Evolutionary conservation across 2,329 filamentous ascomycete genomes (phyloP).

Genomic region (Diplodia scrobiculata): DNA sequence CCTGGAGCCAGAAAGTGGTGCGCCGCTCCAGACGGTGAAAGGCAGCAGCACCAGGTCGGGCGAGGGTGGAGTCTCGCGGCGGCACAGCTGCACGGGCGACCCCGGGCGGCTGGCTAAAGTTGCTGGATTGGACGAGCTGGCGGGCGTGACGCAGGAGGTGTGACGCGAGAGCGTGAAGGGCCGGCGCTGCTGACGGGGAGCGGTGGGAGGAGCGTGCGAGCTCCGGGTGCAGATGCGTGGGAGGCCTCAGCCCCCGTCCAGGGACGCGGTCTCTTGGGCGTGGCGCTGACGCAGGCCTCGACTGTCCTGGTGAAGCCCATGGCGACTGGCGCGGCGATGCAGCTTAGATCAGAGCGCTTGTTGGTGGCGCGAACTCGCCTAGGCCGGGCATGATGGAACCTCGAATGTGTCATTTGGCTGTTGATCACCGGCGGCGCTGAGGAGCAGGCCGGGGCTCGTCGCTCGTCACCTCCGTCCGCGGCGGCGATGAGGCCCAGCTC

Average conservation of each 20-base stretch:
- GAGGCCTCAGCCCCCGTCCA: constrained; percentile 14
- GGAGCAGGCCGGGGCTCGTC: neutral
- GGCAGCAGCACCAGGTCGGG: constrained; percentile 15
- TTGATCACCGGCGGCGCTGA: constrained; percentile 17
- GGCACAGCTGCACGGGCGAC: constrained; percentile 24
- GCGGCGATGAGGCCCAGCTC: neutral
- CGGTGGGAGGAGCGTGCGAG: constrained; percentile 19
- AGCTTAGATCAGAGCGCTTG: constrained; percentile 22
- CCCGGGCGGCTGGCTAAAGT: constrained; percentile 16
- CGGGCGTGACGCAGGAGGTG: constrained; percentile 18
- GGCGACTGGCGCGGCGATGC: constrained; percentile 15
- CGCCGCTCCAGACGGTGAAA: constrained; percentile 13
- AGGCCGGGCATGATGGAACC: constrained; percentile 21
- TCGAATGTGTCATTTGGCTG: constrained; percentile 23
- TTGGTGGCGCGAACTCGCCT: constrained; percentile 25
- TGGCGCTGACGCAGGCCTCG: constrained; percentile 27
- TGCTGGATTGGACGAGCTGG: constrained; percentile 15
- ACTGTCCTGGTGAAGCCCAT: constrained; percentile 17
- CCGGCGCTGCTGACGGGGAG: constrained; percentile 1
- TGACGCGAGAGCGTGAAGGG: constrained; percentile 13
- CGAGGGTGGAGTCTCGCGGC: constrained; percentile 24
- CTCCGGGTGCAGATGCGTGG: constrained; percentile 12
- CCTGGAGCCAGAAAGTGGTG: constrained; percentile 12
- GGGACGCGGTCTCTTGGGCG: constrained; percentile 6
- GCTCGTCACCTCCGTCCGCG: neutral